phyloP scores from a whole-genome alignment of 257 asterid genomes.

The Paraleonurus japonicus region DNA sequence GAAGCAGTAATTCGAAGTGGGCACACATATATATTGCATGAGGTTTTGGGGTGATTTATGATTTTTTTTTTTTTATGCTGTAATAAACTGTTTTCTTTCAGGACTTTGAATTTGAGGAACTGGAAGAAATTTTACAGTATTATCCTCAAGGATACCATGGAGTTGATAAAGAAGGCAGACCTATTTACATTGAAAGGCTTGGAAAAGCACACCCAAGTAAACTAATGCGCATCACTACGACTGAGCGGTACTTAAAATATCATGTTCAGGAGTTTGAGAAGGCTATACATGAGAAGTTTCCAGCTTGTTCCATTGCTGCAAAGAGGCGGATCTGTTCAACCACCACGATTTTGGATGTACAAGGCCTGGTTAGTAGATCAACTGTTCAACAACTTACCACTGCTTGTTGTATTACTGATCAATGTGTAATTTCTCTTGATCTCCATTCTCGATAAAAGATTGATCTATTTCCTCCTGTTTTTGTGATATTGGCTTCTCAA shows the following conservation, averaged over 20 bases:
- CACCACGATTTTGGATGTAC: conserved; percentile 88
- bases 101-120: conserved; percentile 88
- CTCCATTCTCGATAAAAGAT: not conserved
- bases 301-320: conserved; percentile 95
- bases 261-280: conserved; percentile 97
- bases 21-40: not conserved
- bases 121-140: conserved; percentile 84
- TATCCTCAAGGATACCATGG: conserved; percentile 99
- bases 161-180: conserved; percentile 95
- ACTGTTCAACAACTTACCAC: not conserved
- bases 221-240: conserved; percentile 72
- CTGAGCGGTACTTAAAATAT: conserved; percentile 75
- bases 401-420: not conserved
- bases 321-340: conserved; percentile 76
- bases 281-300: conserved; percentile 77
- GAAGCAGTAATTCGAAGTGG: not conserved
- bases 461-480: conserved; percentile 1
- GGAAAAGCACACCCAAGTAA: conserved; percentile 88
- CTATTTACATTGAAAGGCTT: conserved; percentile 91
- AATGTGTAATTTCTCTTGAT: not conserved
- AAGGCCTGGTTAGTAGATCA: conserved; percentile 78
- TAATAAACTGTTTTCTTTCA: conserved; percentile 21
- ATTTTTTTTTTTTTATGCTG: not conserved
- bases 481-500: not conserved
- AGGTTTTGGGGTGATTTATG: not conserved